Evolutionary conservation across 192 early-diverging fungal genomes (phyloP).

Genomic region (Backusella parvicylindrica): DNA sequence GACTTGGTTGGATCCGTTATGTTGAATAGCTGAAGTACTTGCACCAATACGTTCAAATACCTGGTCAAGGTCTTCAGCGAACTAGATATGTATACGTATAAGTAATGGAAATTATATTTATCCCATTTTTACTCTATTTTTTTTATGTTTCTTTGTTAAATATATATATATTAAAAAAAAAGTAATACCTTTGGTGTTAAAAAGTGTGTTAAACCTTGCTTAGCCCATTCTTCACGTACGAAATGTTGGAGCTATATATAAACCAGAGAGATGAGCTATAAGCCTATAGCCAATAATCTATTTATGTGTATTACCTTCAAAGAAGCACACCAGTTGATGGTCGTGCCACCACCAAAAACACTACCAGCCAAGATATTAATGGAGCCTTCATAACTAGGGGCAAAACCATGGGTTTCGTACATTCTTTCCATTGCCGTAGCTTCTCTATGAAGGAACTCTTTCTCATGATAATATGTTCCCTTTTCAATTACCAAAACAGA

Average conservation of each 20-base stretch:
- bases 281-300: no score
- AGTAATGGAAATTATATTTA: neutral
- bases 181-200: conserved; percentile 35
- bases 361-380: conserved; percentile 56
- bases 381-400: conserved; percentile 49
- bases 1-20: conserved; percentile 61
- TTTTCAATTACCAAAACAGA: conserved; percentile 74
- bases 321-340: conserved; percentile 63
- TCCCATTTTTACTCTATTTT: no score
- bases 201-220: conserved; percentile 59
- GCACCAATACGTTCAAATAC: conserved; percentile 57
- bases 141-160: no score
- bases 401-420: conserved; percentile 52
- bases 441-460: conserved; percentile 52
- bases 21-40: conserved; percentile 45
- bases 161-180: neutral
- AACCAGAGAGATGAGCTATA: no score
- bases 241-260: conserved; percentile 49
- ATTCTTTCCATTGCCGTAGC: conserved; percentile 43
- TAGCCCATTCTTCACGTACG: conserved; percentile 74
- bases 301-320: conserved; percentile 44
- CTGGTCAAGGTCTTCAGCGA: conserved; percentile 46
- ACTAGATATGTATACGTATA: conserved; percentile 16
- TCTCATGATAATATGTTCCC: conserved; percentile 52
- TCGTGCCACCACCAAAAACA: conserved; percentile 76